Evolutionary conservation across 805 yeast species (phyloP), one percentile per base, ranked within the genome.

Genomic region (Saccharomyces cerevisiae): DNA sequence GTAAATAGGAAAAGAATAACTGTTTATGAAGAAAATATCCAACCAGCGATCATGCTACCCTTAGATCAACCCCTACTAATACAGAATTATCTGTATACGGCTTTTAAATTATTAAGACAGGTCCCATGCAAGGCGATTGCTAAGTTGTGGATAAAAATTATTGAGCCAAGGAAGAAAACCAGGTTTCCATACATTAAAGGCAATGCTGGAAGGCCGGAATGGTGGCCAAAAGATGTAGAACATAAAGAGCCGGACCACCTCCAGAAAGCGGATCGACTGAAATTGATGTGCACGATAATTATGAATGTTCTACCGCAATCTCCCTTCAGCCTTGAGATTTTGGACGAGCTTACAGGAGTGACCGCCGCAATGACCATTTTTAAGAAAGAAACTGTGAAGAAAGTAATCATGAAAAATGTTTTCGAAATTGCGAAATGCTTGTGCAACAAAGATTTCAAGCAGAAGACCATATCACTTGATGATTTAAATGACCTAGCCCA

Each of bases 171-270:
- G 52, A 86, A 86, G 57, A 89, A 85, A 67, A 74, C 84, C 1
- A 68, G 70, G 26, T 77, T 70, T 59, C 92, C 92, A 3, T 86
- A 86, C 64, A 84, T 80, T 52, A 62, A 64, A 9, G 81, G 81
- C 2, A 77, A 78, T 13, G 49, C 27, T 0, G 60, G 78, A 11
- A 79, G 73, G 57, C 94, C 92, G 0, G 61, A 63, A 4, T 85
- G 91, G 91, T 86, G 94, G 94, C 91, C 91, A 0, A 41, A 47
- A 0, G 54, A 58, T 11, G 79, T 83, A 0, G 71, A 79, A 41
- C 92, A 86, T 67, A 74, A 73, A 47, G 91, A 86, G 62, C 92
- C 92, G 0, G 92, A 85, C 64, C 92, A 87, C 68, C 70, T 87
- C 54, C 76, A 73, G 55, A 85, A 83, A 63, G 70, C 69, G 0